phyloP scores from a whole-genome alignment of 2,329 filamentous ascomycete species.

The Ophiocordyceps robertsii region DNA sequence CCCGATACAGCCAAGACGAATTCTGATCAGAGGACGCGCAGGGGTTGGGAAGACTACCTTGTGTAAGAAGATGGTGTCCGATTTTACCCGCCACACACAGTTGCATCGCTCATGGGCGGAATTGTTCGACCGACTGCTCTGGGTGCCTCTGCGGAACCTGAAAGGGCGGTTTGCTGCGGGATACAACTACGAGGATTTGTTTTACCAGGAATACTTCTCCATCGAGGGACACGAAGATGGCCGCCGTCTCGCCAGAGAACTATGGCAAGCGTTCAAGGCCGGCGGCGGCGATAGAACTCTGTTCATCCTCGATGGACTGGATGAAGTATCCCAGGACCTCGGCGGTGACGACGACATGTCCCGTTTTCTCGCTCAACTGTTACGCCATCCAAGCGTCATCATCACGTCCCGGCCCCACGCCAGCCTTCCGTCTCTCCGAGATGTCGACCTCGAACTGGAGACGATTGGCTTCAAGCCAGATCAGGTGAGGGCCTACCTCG shows the following conservation, averaged over 20 bases:
- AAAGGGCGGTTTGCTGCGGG: slow-evolving; percentile 6
- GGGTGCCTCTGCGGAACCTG: slow-evolving; percentile 23
- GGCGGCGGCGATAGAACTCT: slow-evolving; percentile 12
- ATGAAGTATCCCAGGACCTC: slow-evolving; percentile 21
- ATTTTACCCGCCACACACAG: slow-evolving; percentile 11
- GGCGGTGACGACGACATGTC: slow-evolving; percentile 3
- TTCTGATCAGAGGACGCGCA: slow-evolving; percentile 21
- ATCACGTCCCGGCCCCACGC: slow-evolving; percentile 24
- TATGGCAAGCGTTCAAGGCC: slow-evolving; percentile 4
- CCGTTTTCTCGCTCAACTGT: slow-evolving; percentile 14
- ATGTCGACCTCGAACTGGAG: slow-evolving; percentile 22
- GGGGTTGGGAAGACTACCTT: slow-evolving; percentile 27
- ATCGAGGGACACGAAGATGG: slow-evolving; percentile 1
- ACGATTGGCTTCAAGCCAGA: slow-evolving; percentile 23
- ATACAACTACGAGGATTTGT: slow-evolving; percentile 12
- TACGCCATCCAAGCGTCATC: slow-evolving; percentile 21
- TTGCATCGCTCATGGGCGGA: slow-evolving; percentile 3
- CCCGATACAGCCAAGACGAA: slow-evolving; percentile 11
- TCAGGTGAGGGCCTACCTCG: slow-evolving; percentile 20
- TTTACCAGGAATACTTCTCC: slow-evolving; percentile 15
- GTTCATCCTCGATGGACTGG: slow-evolving; percentile 28
- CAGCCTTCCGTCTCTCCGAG: slow-evolving; percentile 3
- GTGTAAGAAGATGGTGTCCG: slow-evolving; percentile 26
- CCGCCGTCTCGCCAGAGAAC: slow-evolving; percentile 6
- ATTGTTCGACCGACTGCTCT: slow-evolving; percentile 22